Base-by-base conservation (phyloP, 2,329 filamentous ascomycete species). In the Ciborinia camelliae region DNA sequence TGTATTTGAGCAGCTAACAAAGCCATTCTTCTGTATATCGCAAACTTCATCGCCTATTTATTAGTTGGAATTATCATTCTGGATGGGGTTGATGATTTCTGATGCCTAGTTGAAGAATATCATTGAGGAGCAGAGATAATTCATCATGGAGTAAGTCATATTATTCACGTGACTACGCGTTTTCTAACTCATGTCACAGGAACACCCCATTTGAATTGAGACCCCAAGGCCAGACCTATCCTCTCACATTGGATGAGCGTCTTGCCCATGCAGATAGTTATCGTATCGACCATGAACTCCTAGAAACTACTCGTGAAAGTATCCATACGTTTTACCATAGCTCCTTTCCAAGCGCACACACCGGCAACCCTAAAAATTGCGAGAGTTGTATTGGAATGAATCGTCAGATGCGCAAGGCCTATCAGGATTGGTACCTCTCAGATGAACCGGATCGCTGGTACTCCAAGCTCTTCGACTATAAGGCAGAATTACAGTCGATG, bases 401-500 rank as follows among this genome's bases (percentile, higher is more conserved):
- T 43, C 48, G 65, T n/a, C 65, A 70, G 37, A 69, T 72, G 10
- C 62, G 53, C 15, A 57, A 71, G 65, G 71, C 72, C n/a, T 74
- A 69, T 62, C 64, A 68, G 48, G 65, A 70, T 30, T 74, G 70
- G 67, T 75, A 74, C 64, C 64, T 72, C 1, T 67, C 68, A 2
- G 35, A 68, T 18, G 68, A 71, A 9, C 68, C 69, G 14, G 65
- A 67, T 39, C 58, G 67, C 18, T 74, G 72, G 72, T 67, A 69
- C 26, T 61, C 61, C 2, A 62, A 68, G 10, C 28, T 68, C 15
- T 54, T 52, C 18, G 47, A 67, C 15, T 72, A 73, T 35, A 65
- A 62, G 37, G 63, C 63, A 1, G 68, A 71, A 23, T 59, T 75
- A 3, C 51, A 67, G 23, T 62, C 53, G 20, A 69, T 66, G 58